Base-by-base conservation (phyloP, 768 basidiomycete genomes). In the Mycena maculata region DNA sequence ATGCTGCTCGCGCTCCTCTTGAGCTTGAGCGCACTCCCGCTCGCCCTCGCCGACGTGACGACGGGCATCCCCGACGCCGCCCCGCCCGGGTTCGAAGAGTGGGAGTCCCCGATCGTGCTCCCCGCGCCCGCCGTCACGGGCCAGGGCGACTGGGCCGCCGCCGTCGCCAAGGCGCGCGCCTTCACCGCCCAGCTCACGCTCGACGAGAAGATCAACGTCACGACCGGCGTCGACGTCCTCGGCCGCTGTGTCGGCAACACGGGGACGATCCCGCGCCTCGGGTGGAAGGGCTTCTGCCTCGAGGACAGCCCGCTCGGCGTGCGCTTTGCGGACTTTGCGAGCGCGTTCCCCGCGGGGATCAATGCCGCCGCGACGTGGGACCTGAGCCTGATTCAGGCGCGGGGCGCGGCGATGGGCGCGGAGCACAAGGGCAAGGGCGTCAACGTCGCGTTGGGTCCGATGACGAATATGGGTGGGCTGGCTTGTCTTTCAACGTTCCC, bases 381-480 rank as follows among this genome's bases (percentile, higher is more conserved):
- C 13, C 20, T 36, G 13, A 22, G 33, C 47, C 52, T 63, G 30
- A 45, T 67, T 23, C 3, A 42, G 33, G 73, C 77, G 27, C 84
- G 90, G 27, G 90, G 87, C 1, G 65, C 78, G 7, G 87, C 86
- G 1, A 85, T 92, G 81, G 90, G 89, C 12, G 49, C 80, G 63
- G 91, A 92, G 75, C 86, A 87, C 79, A 79, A 78, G 59, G 84
- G 82, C 27, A 89, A 90, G 74, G 91, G 91, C 23, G 65, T 67
- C 2, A 67, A 67, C 25, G 60, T 52, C 18, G 60, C 60, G 33
- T 27, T 90, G 10, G 75, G 69, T n/a, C 69, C 63, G 27, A 71
- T 71, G 67, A 67, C 57, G 42, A 70, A 70, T 22, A 39, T 67
- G 60, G 69, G 69, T 67, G 38, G 47, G 66, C 41, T 30, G 36